Conservation (phyloP, 768 basidiomycete species). For the Agrocybe praecox region DNA sequence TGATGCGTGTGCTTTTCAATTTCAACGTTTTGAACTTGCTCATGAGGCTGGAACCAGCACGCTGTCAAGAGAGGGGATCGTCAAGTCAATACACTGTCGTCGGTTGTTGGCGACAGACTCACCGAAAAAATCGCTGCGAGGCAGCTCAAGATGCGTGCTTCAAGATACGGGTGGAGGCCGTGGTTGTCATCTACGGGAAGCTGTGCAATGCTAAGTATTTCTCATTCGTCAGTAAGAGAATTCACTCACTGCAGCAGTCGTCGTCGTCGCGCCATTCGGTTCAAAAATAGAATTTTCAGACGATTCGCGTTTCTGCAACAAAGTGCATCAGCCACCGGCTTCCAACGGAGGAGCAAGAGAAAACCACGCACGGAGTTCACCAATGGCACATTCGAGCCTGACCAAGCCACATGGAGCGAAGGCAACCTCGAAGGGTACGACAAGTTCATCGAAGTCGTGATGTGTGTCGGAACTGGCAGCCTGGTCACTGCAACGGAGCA, state of each 20-base stretch:
- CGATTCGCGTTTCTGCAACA: no score
- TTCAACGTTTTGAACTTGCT: neutral
- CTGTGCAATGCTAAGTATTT: no score
- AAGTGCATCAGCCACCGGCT: no score
- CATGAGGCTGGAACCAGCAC: neutral
- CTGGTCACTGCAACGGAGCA: neutral
- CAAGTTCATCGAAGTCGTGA: neutral
- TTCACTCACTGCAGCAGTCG: no score
- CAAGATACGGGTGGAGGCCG: no score
- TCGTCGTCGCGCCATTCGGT: no score
- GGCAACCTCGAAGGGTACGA: neutral
- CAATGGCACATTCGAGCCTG: neutral
- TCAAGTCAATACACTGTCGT: neutral
- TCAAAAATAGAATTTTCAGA: no score
- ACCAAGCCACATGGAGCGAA: neutral
- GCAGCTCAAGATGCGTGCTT: no score
- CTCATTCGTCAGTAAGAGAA: no score
- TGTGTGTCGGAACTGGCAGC: neutral
- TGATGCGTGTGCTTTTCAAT: neutral
- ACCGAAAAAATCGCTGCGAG: neutral
- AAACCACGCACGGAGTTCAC: neutral
- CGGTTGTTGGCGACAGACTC: neutral
- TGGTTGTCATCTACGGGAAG: no score
- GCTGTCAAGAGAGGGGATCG: neutral
- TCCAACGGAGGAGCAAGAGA: no score